Evolutionary conservation across 2,329 filamentous ascomycete species (phyloP).

Genomic region (Aspergillus piperis): DNA sequence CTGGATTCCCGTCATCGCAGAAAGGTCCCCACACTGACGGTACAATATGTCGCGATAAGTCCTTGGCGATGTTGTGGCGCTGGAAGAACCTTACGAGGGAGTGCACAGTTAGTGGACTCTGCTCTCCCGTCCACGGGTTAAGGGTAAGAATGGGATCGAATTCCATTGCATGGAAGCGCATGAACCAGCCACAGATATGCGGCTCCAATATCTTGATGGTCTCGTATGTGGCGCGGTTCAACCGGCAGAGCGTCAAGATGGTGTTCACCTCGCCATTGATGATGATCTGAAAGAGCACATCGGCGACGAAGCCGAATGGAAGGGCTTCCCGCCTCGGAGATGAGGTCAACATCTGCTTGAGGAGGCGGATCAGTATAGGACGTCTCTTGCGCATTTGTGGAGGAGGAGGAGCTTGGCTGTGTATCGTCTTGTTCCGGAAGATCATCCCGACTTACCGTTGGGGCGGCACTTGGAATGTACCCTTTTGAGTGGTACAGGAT

Average conservation of each 20-base stretch:
- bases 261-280: slow-evolving; percentile 26
- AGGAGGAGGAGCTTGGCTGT: slow-evolving; percentile 3
- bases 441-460: slow-evolving; percentile 12
- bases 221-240: slow-evolving; percentile 31
- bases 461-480: background rate
- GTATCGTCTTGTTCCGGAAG: slow-evolving; percentile 6
- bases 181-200: slow-evolving; percentile 31
- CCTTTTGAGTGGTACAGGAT: background rate
- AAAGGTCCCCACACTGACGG: slow-evolving; percentile 33
- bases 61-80: slow-evolving; percentile 24
- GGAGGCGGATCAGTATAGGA: slow-evolving; percentile 13
- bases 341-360: slow-evolving; percentile 15
- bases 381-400: slow-evolving; percentile 7
- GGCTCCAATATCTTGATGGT: slow-evolving; percentile 29
- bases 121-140: slow-evolving; percentile 26
- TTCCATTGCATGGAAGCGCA: slow-evolving; percentile 53
- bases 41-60: slow-evolving; percentile 26
- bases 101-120: slow-evolving; percentile 24
- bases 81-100: slow-evolving; percentile 25
- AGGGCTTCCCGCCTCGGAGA: slow-evolving; percentile 11
- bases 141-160: slow-evolving; percentile 59
- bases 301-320: slow-evolving; percentile 28
- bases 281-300: slow-evolving; percentile 34
- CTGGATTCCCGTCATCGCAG: slow-evolving; percentile 22
- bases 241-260: slow-evolving; percentile 25